Evolutionary conservation across 768 basidiomycete genomes (phyloP).

Genomic region (Russula emetica): DNA sequence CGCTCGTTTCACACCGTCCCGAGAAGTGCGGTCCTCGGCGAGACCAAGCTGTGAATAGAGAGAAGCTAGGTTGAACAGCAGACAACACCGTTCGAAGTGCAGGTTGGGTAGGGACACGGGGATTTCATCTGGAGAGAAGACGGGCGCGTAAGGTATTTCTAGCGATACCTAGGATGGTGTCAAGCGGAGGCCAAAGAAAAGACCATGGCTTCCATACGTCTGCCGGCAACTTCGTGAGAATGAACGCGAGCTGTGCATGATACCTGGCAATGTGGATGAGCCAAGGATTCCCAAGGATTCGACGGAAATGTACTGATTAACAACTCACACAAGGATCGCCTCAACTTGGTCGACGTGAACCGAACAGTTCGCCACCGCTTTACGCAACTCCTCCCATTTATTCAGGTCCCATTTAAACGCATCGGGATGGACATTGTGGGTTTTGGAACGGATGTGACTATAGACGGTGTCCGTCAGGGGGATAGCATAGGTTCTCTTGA

Average conservation of each 20-base stretch:
- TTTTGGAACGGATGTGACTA: conserved; percentile 57
- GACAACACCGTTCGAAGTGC: conserved; percentile 72
- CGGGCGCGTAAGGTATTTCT: conserved; percentile 67
- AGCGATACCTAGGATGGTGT: conserved; percentile 55
- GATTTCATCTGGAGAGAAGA: conserved; percentile 53
- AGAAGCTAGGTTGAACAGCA: conserved; percentile 83
- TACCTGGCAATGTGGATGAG: conserved; percentile 52
- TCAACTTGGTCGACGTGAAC: conserved; percentile 57
- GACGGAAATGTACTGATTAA: conserved; percentile 13
- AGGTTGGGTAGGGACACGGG: conserved; percentile 68
- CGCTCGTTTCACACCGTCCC: conserved; percentile 83
- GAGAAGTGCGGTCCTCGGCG: conserved; percentile 60
- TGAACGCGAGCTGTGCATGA: conserved; percentile 82
- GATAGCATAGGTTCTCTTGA: conserved; percentile 62
- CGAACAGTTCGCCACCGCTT: conserved; percentile 46
- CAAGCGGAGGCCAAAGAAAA: conserved; percentile 4
- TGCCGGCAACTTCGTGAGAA: conserved; percentile 77
- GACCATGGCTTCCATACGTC: conserved; percentile 50
- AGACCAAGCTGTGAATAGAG: conserved; percentile 79
- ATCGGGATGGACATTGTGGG: conserved; percentile 75
- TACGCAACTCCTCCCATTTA: conserved; percentile 63
- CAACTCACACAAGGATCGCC: conserved; percentile 53
- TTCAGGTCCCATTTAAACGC: conserved; percentile 76
- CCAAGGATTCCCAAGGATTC: conserved; percentile 11
- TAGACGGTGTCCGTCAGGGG: conserved; percentile 53